Evolutionary conservation across 495 filamentous ascomycete genomes (phyloP), one percentile per base, ranked within the genome.

Genomic region (Schizothecium vesticola): DNA sequence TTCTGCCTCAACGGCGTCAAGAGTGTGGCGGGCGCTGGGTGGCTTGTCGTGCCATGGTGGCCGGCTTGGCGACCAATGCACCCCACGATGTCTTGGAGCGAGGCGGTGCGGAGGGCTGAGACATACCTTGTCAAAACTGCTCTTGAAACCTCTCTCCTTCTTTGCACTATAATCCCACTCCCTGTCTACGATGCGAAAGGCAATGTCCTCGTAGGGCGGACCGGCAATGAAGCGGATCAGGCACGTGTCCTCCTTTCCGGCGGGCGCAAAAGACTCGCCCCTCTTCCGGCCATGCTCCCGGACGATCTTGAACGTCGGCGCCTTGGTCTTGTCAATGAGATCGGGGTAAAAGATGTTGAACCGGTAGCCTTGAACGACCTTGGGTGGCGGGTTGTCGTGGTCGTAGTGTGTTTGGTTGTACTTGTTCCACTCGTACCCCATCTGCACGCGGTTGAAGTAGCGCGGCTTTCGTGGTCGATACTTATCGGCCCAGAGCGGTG

Each of bases 371-470:
- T 99, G 95, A 59, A 99, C 95, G 23, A 99, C 95, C 79, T 97
- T 97, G 16, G 95, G 95, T 3, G 95, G 95, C 8, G 95, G 95
- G 72, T 99, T 97, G 74, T 98, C 96, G 77, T 97, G 94, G 75
- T 98, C 96, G 80, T 99, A 99, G 81, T 99, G 95, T 2, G 95
- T 99, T 79, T 99, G 95, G 73, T 99, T 99, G 83, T 99, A 99
- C 76, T 99, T 99, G 77, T 99, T 99, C 95, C 95, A 99, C 76
- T 99, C 95, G 79, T 97, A 99, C 56, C 95, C 95, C 92, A 97
- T 98, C 79, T 97, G 93, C 56, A 97, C 94, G 23, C 95, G 89
- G 76, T 98, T 98, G 85, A 99, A 98, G 80, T 98, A 98, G 31
- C 92, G 86, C 11, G 95, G 96, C 80, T 98, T 97, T 63, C 95